These are phyloP conservation scores for Pleurotus pulmonarius DNA, from an alignment of 768 basidiomycete genomes.

Conservation along the genomic window DNA sequence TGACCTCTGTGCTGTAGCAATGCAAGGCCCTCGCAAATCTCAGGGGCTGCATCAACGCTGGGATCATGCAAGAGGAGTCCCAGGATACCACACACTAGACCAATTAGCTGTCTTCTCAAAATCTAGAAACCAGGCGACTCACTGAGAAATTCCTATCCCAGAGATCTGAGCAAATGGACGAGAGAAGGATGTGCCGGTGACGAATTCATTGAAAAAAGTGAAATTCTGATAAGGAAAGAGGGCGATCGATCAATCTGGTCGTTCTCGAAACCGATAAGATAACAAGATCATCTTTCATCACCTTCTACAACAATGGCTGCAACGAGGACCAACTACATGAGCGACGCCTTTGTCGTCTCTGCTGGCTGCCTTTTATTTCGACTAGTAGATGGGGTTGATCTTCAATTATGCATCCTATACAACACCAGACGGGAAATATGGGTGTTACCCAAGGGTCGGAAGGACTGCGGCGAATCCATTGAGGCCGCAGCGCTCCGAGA, in stretches of 20 bases:
- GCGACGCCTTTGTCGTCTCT: constrained; percentile 28
- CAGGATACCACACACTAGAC: constrained; percentile 87
- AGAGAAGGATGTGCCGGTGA: background rate
- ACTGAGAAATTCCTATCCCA: constrained; percentile 3
- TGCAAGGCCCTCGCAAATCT: constrained; percentile 94
- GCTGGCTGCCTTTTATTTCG: constrained; percentile 40
- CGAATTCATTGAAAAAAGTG: constrained; percentile 1
- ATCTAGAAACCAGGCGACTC: background rate
- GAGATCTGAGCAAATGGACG: background rate
- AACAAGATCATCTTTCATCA: constrained; percentile 22
- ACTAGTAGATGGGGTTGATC: constrained; percentile 10
- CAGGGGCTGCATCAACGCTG: constrained; percentile 68
- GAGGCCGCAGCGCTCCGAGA: constrained; percentile 53
- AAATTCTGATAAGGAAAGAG: background rate
- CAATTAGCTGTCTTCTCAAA: background rate
- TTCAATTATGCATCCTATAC: constrained; percentile 38
- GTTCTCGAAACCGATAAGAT: background rate
- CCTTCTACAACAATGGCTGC: constrained; percentile 23
- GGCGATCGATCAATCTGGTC: background rate
- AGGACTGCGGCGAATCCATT: constrained; percentile 52
- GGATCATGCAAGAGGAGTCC: constrained; percentile 84
- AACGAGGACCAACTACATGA: constrained; percentile 6
- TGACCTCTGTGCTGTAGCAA: constrained; percentile 96
- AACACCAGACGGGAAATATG: constrained; percentile 23
- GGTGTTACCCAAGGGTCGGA: constrained; percentile 61